These are phyloP conservation scores for Colletotrichum trifolii DNA, from an alignment of 2,329 filamentous ascomycete genomes.

Conservation along the genomic window DNA sequence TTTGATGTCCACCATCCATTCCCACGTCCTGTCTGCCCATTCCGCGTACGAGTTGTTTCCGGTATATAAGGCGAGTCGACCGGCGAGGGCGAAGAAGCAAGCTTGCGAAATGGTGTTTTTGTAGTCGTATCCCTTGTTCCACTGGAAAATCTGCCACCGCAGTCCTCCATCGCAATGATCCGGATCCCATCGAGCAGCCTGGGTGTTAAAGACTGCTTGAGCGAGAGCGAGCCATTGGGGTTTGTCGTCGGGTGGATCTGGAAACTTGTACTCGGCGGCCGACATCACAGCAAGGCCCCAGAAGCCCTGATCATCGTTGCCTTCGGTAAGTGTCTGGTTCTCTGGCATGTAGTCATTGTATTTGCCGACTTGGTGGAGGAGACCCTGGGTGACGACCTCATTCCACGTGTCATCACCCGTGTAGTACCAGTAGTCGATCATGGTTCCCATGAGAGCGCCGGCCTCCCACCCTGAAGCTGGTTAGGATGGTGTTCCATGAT, in stretches of 20 bases:
- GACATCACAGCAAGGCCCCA: slow-evolving; percentile 79
- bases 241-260: slow-evolving; percentile 64
- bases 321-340: slow-evolving; percentile 75
- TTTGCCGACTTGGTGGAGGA: slow-evolving; percentile 80
- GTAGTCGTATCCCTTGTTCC: slow-evolving; percentile 85
- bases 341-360: slow-evolving; percentile 82
- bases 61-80: slow-evolving; percentile 80
- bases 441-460: slow-evolving; percentile 75
- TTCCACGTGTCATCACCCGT: slow-evolving; percentile 81
- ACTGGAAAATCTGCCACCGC: slow-evolving; percentile 86
- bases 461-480: slow-evolving; percentile 72
- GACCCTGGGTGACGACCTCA: slow-evolving; percentile 71
- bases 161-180: slow-evolving; percentile 78
- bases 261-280: slow-evolving; percentile 76
- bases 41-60: slow-evolving; percentile 80
- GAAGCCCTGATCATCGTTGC: slow-evolving; percentile 82
- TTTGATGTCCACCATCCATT: slow-evolving; percentile 70
- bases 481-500: neutral
- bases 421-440: slow-evolving; percentile 89
- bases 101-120: slow-evolving; percentile 75
- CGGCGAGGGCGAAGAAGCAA: slow-evolving; percentile 71
- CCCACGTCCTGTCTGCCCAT: slow-evolving; percentile 80
- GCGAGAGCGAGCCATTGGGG: slow-evolving; percentile 79
- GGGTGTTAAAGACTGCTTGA: slow-evolving; percentile 84
- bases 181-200: slow-evolving; percentile 78